These are phyloP conservation scores for Rhizoclosmatium globosum DNA, from an alignment of 192 early-diverging fungal species.

Conservation along the genomic window DNA sequence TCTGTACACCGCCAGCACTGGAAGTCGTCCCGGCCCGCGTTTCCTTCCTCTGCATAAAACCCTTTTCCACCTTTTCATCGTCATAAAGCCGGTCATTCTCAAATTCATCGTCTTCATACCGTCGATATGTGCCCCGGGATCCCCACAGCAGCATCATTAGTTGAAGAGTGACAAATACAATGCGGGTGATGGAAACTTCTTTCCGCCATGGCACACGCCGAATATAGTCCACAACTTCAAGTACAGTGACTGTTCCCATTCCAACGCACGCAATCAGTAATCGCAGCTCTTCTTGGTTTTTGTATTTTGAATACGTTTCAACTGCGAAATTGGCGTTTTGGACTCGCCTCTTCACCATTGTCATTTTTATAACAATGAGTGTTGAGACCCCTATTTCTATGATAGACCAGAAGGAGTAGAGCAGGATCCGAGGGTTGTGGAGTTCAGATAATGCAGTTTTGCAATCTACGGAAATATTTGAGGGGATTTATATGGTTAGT, in stretches of 20 bases:
- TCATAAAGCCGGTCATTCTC: no score
- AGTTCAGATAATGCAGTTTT: no score
- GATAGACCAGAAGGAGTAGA: constrained; percentile 11
- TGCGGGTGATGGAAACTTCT: not conserved
- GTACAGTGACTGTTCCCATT: constrained; percentile 17
- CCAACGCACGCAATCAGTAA: constrained; percentile 27
- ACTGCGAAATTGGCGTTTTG: constrained; percentile 26
- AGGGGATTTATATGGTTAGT: not conserved
- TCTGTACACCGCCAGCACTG: no score
- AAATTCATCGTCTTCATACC: no score
- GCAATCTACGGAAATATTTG: not conserved
- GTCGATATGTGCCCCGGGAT: no score
- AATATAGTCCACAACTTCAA: not conserved
- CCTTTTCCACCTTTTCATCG: no score
- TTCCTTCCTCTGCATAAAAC: no score
- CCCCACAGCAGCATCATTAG: not conserved
- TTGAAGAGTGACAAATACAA: not conserved
- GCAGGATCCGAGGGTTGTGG: constrained; percentile 12
- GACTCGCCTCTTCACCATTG: not conserved
- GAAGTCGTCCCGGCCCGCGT: no score
- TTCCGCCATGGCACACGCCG: not conserved
- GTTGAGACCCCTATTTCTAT: constrained; percentile 3
- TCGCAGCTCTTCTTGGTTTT: constrained; percentile 21
- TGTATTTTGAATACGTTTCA: constrained; percentile 20
- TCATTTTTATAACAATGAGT: constrained; percentile 25